phyloP scores from a whole-genome alignment of 306 rosid species.

The Urtica urens region DNA sequence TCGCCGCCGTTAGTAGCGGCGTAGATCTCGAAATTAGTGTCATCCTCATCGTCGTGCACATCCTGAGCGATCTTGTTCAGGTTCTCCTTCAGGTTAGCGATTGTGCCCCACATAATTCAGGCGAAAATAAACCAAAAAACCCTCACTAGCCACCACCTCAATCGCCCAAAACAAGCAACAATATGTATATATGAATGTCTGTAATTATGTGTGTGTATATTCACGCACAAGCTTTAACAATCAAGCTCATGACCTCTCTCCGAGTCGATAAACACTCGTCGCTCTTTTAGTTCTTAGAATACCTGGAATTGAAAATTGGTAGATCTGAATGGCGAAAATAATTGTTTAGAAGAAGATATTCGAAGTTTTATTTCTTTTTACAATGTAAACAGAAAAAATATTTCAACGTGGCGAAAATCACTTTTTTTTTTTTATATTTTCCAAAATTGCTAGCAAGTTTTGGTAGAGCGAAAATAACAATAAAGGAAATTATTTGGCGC shows the following conservation, averaged over 20 bases:
- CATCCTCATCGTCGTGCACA: constrained; percentile 61
- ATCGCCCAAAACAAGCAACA: constrained; percentile 1
- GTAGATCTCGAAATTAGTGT: constrained; percentile 36
- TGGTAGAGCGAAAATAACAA: no score
- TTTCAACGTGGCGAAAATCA: no score
- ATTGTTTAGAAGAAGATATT: no score
- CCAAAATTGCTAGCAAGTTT: no score
- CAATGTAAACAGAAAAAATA: no score
- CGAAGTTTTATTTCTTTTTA: no score
- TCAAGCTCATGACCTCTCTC: not conserved
- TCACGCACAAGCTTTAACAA: not conserved
- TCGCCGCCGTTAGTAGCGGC: constrained; percentile 21
- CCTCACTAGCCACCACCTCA: constrained; percentile 2
- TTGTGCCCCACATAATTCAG: constrained; percentile 65
- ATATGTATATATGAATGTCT: not conserved
- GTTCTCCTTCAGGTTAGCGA: constrained; percentile 79
- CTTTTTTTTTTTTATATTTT: no score
- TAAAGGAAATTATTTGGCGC: no score
- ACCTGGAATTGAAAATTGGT: constrained; percentile 4
- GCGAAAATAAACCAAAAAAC: constrained; percentile 7
- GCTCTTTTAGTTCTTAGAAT: not conserved
- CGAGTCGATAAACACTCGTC: not conserved
- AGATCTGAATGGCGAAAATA: constrained; percentile 20
- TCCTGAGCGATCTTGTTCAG: constrained; percentile 77
- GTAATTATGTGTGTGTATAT: not conserved